Base-by-base conservation (phyloP, 345 rosid species). In the Ceriops tagal region DNA sequence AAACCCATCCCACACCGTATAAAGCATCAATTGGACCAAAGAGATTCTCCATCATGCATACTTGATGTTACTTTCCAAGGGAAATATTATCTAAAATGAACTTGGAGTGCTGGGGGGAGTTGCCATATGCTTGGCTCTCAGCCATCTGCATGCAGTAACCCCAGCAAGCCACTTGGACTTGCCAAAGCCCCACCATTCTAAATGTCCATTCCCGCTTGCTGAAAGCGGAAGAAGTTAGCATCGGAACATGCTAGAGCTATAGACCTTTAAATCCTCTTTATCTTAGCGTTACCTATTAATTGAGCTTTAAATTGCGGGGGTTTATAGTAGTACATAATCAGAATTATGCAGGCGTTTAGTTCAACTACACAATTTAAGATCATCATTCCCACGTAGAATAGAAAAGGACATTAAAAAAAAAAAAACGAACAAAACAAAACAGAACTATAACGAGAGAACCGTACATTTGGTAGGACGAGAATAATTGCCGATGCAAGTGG, bases 401-500 rank as follows among this genome's bases (percentile, higher is more conserved):
- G 15, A 11, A 39, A 39, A 39, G 15, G 46, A 39, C 15, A 39
- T 10, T 39, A 1, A 39, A 11, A 10, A 39, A 39, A 39, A 2
- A 10, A 39, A 8, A 35, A 8, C 1, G 11, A 8, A 35, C 1
- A 35, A 37, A 43, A 43, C 3, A 15, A 18, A 49, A 31, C 53
- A 0, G 51, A 52, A 18, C 11, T 8, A 4, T 24, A 13, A 56
- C 5, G 22, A 16, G 30, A 19, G 6, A 49, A 18, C 19, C 11
- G 22, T 31, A 52, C 28, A 32, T 64, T 32, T 18, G 16, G 16
- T 27, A 53, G 49, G 70, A 72, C 58, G 75, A 57, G 58, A 64
- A 64, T 72, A 46, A 65, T 64, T 57, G 55, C 35, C 2, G 56
- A 59, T 46, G 65, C 65, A 72, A 65, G 60, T 72, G 75, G 58